Base-by-base conservation (phyloP, 2,329 filamentous ascomycete species). In the Akanthomyces uredinophilus region DNA sequence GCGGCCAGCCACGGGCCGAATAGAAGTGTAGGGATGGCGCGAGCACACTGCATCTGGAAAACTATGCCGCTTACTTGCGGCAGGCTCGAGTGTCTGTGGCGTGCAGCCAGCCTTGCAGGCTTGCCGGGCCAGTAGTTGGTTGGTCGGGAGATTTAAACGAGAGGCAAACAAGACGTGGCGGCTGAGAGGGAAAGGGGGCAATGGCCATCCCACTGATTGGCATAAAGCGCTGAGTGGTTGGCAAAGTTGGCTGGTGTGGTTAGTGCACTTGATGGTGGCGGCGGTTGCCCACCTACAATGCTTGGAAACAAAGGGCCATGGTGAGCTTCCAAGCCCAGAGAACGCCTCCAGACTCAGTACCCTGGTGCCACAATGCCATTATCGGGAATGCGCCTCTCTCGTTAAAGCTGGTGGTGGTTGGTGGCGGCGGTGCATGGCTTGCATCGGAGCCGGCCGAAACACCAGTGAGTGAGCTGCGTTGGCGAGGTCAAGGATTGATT, bases 371-470 rank as follows among this genome's bases (percentile, higher is more conserved):
- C 27, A 29, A 29, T 29, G 27, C 27, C 24, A 13, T 59, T 59
- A 20, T 29, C 22, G n/a, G 41, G 39, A 10, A 37, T 60, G 58
- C 47, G 56, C 49, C 58, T 60, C 58, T 60, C 49, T 16, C n/a
- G 47, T 44, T 57, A 41, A 35, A 35, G 43, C 41, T n/a, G 54
- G 24, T 39, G 41, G 55, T 39, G 43, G 37, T 39, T 53, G 16
- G 37, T 44, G 39, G 37, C 14, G 24, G 24, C 29, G 24, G 39
- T 35, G 32, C 14, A 46, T 39, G 32, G 41, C 44, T 37, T 43
- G 47, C 57, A 47, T 53, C 58, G 58, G 58, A 60, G 58, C 47
- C 41, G 39, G 58, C 58, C 49, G 58, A 60, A 37, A n/a, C 47
- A 16, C n/a, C n/a, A n/a, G n/a, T 27, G 22, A 35, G 13, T 51